Evolutionary conservation across 2,329 filamentous ascomycete genomes (phyloP).

Genomic region (Hypoxylon sp.): DNA sequence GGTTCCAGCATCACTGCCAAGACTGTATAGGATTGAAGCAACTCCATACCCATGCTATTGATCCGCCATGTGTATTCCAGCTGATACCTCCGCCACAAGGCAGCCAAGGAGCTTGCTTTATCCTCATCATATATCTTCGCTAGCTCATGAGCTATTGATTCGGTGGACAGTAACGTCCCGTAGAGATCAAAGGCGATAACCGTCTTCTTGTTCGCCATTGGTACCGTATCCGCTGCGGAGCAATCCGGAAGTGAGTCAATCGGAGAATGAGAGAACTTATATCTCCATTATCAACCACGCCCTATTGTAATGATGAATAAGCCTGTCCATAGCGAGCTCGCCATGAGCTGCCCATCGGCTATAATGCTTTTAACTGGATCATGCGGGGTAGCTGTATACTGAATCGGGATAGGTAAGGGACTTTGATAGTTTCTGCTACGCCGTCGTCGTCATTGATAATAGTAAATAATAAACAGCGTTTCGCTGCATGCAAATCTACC

Average conservation of each 20-base stretch:
- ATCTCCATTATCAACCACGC: slow-evolving; percentile 1
- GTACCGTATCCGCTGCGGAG: slow-evolving; percentile 8
- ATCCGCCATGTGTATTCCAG: slow-evolving; percentile 84
- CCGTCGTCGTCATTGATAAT: slow-evolving; percentile 5
- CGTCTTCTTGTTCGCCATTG: slow-evolving; percentile 45
- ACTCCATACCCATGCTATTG: slow-evolving; percentile 77
- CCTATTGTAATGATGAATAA: slow-evolving; percentile 1
- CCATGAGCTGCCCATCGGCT: slow-evolving; percentile 17
- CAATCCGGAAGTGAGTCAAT: slow-evolving; percentile 38
- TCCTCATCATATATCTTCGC: slow-evolving; percentile 70
- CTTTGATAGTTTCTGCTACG: background rate
- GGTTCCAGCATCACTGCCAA: background rate
- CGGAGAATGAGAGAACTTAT: slow-evolving; percentile 4
- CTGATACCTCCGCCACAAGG: slow-evolving; percentile 77
- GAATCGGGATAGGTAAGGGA: slow-evolving; percentile 31
- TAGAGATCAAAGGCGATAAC: slow-evolving; percentile 82
- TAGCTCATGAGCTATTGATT: slow-evolving; percentile 75
- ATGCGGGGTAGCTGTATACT: slow-evolving; percentile 50
- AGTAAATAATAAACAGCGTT: slow-evolving; percentile 4
- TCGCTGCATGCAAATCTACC: background rate
- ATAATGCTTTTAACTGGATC: slow-evolving; percentile 14
- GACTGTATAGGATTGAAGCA: slow-evolving; percentile 11
- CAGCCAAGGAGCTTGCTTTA: slow-evolving; percentile 69
- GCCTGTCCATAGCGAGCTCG: slow-evolving; percentile 19
- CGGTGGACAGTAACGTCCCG: slow-evolving; percentile 80